Percentiles rank a stretch among this genome's conserved stretches.
Evolutionary conservation across 371 early-diverging fungal genomes (phyloP).

Genomic region (Mucor racemosus): DNA sequence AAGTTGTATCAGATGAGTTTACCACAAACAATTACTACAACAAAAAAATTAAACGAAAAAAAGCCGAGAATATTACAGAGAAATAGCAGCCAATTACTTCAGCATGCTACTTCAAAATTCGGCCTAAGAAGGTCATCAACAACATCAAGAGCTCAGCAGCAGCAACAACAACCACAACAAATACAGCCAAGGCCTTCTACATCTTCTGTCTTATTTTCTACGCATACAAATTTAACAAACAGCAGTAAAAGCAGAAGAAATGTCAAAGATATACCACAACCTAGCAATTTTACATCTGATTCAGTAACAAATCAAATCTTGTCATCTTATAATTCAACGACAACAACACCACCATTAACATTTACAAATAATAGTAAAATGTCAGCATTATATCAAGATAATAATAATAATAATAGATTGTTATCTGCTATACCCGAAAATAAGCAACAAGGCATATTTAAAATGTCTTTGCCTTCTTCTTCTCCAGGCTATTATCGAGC

Average conservation of each 20-base stretch:
- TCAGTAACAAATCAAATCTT: not conserved
- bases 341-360: conserved; percentile 2
- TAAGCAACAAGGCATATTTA: not conserved
- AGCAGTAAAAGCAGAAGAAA: not conserved
- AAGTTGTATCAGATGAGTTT: not conserved
- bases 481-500: conserved; percentile 63
- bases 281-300: not conserved
- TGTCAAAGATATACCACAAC: conserved; percentile 1
- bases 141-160: conserved; percentile 8
- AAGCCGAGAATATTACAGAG: conserved; percentile 10
- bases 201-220: conserved; percentile 4
- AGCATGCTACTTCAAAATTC: conserved; percentile 21
- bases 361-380: not conserved
- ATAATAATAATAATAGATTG: not conserved
- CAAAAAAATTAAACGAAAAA: not conserved
- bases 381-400: not conserved
- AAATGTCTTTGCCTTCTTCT: not conserved
- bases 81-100: conserved; percentile 24
- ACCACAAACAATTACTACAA: conserved; percentile 3
- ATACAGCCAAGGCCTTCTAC: conserved; percentile 12
- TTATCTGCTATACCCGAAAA: conserved; percentile 19
- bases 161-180: conserved; percentile 5
- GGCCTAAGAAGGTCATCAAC: conserved; percentile 26
- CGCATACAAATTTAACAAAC: not conserved
- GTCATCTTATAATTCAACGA: not conserved